Evolutionary conservation across 345 rosid genomes (phyloP).

Genomic region (Eucalyptus cloeziana): DNA sequence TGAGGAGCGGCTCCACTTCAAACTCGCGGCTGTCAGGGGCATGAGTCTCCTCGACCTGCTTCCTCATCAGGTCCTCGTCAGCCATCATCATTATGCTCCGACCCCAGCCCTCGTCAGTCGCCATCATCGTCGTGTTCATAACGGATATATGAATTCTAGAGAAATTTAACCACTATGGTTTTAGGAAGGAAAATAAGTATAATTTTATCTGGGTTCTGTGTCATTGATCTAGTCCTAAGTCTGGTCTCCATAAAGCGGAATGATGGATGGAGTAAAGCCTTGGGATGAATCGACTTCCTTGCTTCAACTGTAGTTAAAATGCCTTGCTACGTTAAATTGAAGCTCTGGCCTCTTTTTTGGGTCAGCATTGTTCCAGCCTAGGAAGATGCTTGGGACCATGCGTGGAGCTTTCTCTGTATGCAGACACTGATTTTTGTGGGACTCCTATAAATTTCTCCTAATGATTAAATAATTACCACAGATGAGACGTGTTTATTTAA

Average conservation of each 20-base stretch:
- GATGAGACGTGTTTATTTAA: background rate
- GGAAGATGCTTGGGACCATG: background rate
- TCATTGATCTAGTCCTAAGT: background rate
- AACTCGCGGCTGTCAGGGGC: conserved; percentile 34
- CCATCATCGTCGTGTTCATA: background rate
- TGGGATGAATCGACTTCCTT: conserved; percentile 57
- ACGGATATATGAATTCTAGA: background rate
- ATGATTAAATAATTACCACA: background rate
- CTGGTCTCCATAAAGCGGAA: background rate
- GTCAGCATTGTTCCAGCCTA: background rate
- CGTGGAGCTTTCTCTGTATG: background rate
- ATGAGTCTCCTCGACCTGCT: conserved; percentile 41
- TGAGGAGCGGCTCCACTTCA: conserved; percentile 44
- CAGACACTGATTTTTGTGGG: background rate
- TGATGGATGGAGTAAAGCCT: background rate
- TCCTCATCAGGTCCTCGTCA: conserved; percentile 44
- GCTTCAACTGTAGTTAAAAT: conserved; percentile 42
- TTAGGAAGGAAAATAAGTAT: background rate
- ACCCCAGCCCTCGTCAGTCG: conserved; percentile 5
- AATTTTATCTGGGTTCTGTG: background rate
- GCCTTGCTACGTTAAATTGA: background rate
- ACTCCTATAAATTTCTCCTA: background rate
- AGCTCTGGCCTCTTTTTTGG: background rate
- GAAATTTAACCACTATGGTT: background rate
- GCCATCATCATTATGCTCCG: conserved; percentile 9